These are phyloP conservation scores for Colletotrichum cuscutae DNA, from an alignment of 2,329 filamentous ascomycete species.

Conservation along the genomic window DNA sequence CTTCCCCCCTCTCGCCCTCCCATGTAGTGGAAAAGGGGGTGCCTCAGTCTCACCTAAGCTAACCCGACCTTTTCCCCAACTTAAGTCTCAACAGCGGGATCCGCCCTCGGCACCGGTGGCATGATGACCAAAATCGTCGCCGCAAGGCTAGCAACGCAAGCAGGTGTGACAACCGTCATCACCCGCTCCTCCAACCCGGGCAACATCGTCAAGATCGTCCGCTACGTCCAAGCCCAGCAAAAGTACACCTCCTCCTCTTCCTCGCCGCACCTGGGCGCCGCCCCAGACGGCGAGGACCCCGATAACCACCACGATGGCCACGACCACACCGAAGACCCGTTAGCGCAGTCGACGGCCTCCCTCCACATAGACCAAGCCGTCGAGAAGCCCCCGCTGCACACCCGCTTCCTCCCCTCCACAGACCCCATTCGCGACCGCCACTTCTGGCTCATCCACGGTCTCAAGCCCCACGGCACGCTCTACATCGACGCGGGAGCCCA, in stretches of 20 bases:
- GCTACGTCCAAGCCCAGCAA: slow-evolving; percentile 73
- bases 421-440: slow-evolving; percentile 91
- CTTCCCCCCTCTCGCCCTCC: not conserved
- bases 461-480: slow-evolving; percentile 88
- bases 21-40: too few relatives aligned
- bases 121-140: slow-evolving; percentile 99
- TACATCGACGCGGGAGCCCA: slow-evolving; percentile 95
- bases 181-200: slow-evolving; percentile 93
- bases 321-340: slow-evolving; percentile 46
- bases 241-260: slow-evolving; percentile 36
- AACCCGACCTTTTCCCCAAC: not conserved
- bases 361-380: slow-evolving; percentile 45
- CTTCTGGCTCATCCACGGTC: slow-evolving; percentile 96
- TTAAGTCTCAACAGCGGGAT: slow-evolving; percentile 88
- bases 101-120: slow-evolving; percentile 89
- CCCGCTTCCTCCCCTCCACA: slow-evolving; percentile 86
- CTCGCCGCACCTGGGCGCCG: slow-evolving; percentile 38
- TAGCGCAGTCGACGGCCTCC: slow-evolving; percentile 55
- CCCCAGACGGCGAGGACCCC: slow-evolving; percentile 32
- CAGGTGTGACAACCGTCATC: slow-evolving; percentile 95
- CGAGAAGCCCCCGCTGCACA: slow-evolving; percentile 77
- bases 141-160: slow-evolving; percentile 89
- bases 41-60: not conserved
- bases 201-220: slow-evolving; percentile 89
- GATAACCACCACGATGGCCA: slow-evolving; percentile 34